These are phyloP conservation scores for Herpetospermum pedunculosum DNA, from an alignment of 306 rosid species.

Conservation along the genomic window DNA sequence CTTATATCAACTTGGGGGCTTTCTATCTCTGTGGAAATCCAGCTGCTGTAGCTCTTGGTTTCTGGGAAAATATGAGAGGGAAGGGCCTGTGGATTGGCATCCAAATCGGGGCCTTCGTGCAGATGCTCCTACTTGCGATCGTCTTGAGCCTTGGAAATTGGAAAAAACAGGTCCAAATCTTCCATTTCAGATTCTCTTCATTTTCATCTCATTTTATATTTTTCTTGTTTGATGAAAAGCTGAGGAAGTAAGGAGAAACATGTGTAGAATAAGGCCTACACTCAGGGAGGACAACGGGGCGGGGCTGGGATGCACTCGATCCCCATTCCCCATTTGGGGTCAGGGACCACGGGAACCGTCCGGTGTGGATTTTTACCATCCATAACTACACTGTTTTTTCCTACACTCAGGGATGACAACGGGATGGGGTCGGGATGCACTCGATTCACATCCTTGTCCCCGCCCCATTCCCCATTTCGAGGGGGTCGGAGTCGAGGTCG, in stretches of 20 bases:
- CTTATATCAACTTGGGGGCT: constrained; percentile 57
- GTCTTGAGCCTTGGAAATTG: constrained; percentile 38
- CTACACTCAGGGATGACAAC: too few relatives aligned
- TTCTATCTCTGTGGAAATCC: constrained; percentile 73
- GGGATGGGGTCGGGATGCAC: too few relatives aligned
- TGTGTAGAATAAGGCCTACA: background rate
- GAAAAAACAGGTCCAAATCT: constrained; percentile 37
- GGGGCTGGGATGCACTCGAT: too few relatives aligned
- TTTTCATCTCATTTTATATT: background rate
- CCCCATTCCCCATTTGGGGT: too few relatives aligned
- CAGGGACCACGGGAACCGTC: too few relatives aligned
- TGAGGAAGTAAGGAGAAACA: background rate
- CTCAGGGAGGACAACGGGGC: too few relatives aligned
- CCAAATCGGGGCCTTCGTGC: constrained; percentile 46
- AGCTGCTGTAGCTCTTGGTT: constrained; percentile 36
- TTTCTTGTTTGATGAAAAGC: background rate
- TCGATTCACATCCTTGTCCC: too few relatives aligned
- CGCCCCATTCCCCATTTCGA: too few relatives aligned
- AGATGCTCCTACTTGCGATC: constrained; percentile 25
- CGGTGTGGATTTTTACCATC: too few relatives aligned
- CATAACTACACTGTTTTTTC: too few relatives aligned
- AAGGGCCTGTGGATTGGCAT: constrained; percentile 70
- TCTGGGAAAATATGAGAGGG: constrained; percentile 38
- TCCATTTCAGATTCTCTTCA: background rate
- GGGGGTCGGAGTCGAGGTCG: too few relatives aligned